These are phyloP conservation scores for Clavariopsis aquatica DNA, from an alignment of 495 filamentous ascomycete genomes.

Conservation along the genomic window DNA sequence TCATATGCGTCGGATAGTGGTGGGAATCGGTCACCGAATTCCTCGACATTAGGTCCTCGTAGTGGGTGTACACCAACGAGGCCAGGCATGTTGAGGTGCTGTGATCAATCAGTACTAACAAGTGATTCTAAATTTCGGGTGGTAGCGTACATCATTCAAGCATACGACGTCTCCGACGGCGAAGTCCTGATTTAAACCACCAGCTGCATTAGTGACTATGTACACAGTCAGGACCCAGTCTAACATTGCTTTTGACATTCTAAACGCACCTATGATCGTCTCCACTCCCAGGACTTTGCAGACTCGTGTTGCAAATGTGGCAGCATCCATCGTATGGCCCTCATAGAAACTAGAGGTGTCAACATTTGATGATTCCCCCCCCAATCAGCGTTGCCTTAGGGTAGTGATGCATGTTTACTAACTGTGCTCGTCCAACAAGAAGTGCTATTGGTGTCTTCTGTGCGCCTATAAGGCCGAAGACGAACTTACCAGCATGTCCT, in stretches of 20 bases:
- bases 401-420: constrained; percentile 43
- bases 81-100: constrained; percentile 73
- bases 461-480: constrained; percentile 64
- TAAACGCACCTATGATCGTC: constrained; percentile 58
- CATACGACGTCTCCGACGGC: constrained; percentile 71
- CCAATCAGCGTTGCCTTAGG: neutral
- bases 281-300: constrained; percentile 68
- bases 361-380: constrained; percentile 5
- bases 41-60: constrained; percentile 68
- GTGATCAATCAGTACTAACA: neutral
- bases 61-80: constrained; percentile 69
- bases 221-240: constrained; percentile 12
- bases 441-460: constrained; percentile 62
- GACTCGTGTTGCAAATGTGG: constrained; percentile 71
- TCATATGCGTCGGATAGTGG: constrained; percentile 77
- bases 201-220: constrained; percentile 74
- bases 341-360: constrained; percentile 66
- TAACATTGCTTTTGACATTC: neutral
- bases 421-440: constrained; percentile 77
- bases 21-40: constrained; percentile 71
- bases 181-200: constrained; percentile 69
- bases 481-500: constrained; percentile 74
- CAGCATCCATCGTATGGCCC: constrained; percentile 66
- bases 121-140: neutral
- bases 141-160: constrained; percentile 63